phyloP scores from a whole-genome alignment of 306 rosid genomes.

The Prunus mongolica region DNA sequence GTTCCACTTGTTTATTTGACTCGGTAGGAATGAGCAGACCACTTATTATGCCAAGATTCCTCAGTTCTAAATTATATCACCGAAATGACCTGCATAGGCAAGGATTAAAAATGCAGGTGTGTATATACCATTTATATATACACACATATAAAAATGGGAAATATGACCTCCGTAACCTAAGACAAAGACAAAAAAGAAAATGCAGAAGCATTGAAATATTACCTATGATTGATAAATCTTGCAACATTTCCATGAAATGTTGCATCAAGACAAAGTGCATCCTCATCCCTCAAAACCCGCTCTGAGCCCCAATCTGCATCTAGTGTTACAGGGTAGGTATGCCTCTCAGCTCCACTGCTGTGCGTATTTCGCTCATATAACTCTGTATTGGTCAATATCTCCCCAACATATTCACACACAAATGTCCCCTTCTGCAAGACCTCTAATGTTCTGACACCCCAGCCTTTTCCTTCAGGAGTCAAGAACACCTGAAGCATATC shows the following conservation, averaged over 20 bases:
- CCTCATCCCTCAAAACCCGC: slow-evolving; percentile 63
- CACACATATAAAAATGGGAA: too few species aligned
- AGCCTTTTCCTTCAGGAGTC: slow-evolving; percentile 72
- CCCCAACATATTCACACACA: slow-evolving; percentile 86
- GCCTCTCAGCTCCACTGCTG: slow-evolving; percentile 46
- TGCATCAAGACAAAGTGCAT: slow-evolving; percentile 91
- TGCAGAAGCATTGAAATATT: background rate
- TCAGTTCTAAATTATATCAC: too few species aligned
- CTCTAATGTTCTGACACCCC: slow-evolving; percentile 83
- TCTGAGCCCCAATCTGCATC: slow-evolving; percentile 98
- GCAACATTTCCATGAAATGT: slow-evolving; percentile 86
- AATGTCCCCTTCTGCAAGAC: slow-evolving; percentile 72
- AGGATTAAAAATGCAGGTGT: too few species aligned
- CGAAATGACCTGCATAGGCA: too few species aligned
- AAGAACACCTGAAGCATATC: slow-evolving; percentile 55
- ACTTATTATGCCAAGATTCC: too few species aligned
- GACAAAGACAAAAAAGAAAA: background rate
- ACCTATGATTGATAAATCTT: slow-evolving; percentile 95
- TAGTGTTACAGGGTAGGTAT: slow-evolving; percentile 85
- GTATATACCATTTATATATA: too few species aligned
- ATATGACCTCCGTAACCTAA: background rate
- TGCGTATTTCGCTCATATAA: slow-evolving; percentile 54
- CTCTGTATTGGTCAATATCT: slow-evolving; percentile 78
- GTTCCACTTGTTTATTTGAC: too few species aligned
- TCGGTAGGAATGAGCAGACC: too few species aligned